A percentile compares a stretch with the other conserved stretches of the same genome.
Conservation (phyloP, 2,329 filamentous ascomycete species). For the Fusarium torulosum region DNA sequence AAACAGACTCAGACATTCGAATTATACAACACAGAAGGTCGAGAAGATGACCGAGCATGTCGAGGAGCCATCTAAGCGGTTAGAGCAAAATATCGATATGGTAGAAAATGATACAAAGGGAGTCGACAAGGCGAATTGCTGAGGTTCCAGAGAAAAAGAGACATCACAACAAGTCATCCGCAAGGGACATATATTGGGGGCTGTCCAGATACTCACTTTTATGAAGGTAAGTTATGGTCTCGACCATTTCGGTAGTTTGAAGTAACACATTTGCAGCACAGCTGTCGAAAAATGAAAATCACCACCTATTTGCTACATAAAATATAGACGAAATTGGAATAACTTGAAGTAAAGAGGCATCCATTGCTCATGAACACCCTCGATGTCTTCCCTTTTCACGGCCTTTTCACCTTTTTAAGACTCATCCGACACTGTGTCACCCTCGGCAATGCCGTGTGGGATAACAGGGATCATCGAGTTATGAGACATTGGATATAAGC, state of each 20-base stretch:
- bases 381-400: neutral
- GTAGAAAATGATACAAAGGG: neutral
- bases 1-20: neutral
- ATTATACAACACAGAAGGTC: neutral
- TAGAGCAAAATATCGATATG: neutral
- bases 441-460: neutral
- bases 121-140: neutral
- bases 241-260: neutral
- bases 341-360: neutral
- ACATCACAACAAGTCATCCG: too few species aligned
- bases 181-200: rapidly evolving
- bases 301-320: neutral
- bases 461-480: neutral
- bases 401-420: neutral
- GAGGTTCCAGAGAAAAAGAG: neutral
- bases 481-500: neutral
- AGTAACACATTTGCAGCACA: too few species aligned
- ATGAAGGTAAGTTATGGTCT: neutral
- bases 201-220: too few species aligned
- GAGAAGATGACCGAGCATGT: neutral
- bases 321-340: neutral
- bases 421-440: neutral
- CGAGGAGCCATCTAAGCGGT: neutral
- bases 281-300: neutral
- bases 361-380: neutral